Percentiles rank a stretch among this genome's conserved stretches.
Conservation (phyloP, 495 filamentous ascomycete species). For the Parachaetomium inaequale region DNA sequence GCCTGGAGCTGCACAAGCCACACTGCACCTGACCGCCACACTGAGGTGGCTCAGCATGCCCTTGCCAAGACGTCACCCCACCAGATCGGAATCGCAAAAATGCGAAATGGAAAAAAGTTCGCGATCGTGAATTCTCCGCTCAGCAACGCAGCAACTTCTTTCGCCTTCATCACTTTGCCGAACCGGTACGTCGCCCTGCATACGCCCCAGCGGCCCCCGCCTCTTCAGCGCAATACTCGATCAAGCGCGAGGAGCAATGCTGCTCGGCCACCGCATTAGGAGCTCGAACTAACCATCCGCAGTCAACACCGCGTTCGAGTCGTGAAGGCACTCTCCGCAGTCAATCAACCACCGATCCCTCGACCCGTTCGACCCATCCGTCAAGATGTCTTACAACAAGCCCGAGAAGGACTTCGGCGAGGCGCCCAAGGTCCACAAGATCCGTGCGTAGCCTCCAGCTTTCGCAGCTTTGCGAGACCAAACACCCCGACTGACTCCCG, state of each 20-base stretch:
- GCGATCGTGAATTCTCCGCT: constrained; percentile 11
- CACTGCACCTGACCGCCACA: background rate
- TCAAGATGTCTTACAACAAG: constrained; percentile 94
- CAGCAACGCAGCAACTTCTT: constrained; percentile 13
- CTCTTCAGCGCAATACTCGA: background rate
- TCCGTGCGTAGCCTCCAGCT: constrained; percentile 6
- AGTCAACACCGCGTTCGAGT: constrained; percentile 52
- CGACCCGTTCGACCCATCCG: constrained; percentile 22
- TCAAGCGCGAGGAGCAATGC: background rate
- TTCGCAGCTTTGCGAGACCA: background rate
- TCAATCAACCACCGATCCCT: constrained; percentile 28
- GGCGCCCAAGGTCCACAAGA: constrained; percentile 36
- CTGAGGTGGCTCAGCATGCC: constrained; percentile 17
- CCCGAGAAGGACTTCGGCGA: constrained; percentile 83
- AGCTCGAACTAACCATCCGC: background rate
- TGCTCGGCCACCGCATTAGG: background rate
- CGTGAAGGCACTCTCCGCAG: constrained; percentile 50
- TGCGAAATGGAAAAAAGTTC: constrained; percentile 22
- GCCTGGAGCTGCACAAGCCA: background rate
- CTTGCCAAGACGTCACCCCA: constrained; percentile 21
- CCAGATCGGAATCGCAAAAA: constrained; percentile 16
- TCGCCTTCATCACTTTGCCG: constrained; percentile 79
- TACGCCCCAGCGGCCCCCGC: background rate
- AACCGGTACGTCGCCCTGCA: constrained; percentile 39
- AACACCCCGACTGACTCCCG: constrained; percentile 5